These are phyloP conservation scores for Ophiostoma pallidulum DNA, from an alignment of 2,329 filamentous ascomycete genomes.

Conservation along the genomic window DNA sequence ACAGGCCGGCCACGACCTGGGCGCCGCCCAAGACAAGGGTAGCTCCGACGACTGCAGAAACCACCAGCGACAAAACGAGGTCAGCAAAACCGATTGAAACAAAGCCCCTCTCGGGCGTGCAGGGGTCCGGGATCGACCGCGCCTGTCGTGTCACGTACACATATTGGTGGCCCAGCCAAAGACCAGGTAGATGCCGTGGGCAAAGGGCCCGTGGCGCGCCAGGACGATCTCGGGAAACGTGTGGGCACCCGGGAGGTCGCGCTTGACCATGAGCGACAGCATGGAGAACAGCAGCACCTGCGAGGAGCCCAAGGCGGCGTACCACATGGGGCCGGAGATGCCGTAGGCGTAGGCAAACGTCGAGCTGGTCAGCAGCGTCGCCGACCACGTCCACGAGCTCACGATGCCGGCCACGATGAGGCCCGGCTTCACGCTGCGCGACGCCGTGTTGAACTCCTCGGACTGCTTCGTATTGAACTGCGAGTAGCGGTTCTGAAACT, in stretches of 20 bases:
- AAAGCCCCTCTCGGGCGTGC: too few relatives aligned
- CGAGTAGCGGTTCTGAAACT: constrained; percentile 30
- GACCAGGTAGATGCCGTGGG: constrained; percentile 31
- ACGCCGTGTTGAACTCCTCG: constrained; percentile 40
- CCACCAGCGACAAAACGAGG: background rate
- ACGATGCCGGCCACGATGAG: constrained; percentile 38
- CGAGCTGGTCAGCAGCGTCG: constrained; percentile 31
- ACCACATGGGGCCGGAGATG: constrained; percentile 33
- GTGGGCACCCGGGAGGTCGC: constrained; percentile 30
- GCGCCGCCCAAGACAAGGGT: constrained; percentile 30
- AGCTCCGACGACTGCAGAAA: constrained; percentile 25
- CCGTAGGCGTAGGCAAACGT: constrained; percentile 34
- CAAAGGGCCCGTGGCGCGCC: constrained; percentile 27
- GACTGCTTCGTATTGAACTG: constrained; percentile 30
- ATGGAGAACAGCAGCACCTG: constrained; percentile 33
- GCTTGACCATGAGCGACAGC: constrained; percentile 33
- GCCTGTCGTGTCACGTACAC: constrained; percentile 10
- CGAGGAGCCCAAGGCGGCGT: constrained; percentile 29
- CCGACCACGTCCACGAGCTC: constrained; percentile 40
- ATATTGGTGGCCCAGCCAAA: constrained; percentile 32
- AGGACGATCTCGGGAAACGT: constrained; percentile 34
- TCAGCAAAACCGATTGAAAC: constrained; percentile 1
- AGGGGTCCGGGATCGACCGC: too few relatives aligned
- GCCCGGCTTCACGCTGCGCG: constrained; percentile 33
- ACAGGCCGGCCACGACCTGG: constrained; percentile 29